phyloP scores from a whole-genome alignment of 345 rosid genomes.

The rapeseed (Brassica napus) region Da-Ae NC_063447.1:50883001-50883500 shows the following conservation, averaged over 20 bases:
- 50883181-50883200: too few species aligned
- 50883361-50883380: background rate
- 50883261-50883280: too few species aligned
- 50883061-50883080: conserved; percentile 21
- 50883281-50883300: too few species aligned
- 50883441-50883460: background rate
- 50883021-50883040: background rate
- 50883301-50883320: conserved; percentile 59
- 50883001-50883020: background rate
- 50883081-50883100: conserved; percentile 9
- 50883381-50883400: conserved; percentile 7
- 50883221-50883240: too few species aligned
- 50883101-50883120: too few species aligned
- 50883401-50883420: conserved; percentile 5
- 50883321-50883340: background rate
- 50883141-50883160: too few species aligned
- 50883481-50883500: conserved; percentile 7
- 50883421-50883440: background rate
- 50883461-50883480: background rate
- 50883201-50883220: too few species aligned
- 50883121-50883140: too few species aligned
- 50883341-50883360: too few species aligned
- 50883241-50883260: too few species aligned
- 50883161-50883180: too few species aligned
- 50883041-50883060: too few species aligned